Conservation (phyloP, 1,139 yeast genomes). For the Fermentozyma sake region DNA sequence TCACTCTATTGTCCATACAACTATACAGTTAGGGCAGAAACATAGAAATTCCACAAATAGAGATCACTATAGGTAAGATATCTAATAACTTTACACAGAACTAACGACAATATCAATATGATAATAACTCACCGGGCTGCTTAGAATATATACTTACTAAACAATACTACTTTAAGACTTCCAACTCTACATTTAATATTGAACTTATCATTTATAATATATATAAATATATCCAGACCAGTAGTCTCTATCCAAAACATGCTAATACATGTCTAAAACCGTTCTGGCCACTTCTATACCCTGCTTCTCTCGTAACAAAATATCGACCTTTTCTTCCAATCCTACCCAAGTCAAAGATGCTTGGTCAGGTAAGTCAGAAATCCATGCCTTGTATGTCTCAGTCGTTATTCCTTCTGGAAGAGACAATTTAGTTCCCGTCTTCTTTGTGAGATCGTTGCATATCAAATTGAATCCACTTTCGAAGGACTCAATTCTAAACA, state of each 20-base stretch:
- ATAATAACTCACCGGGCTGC: too few species aligned
- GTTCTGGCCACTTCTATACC: slow-evolving; percentile 14
- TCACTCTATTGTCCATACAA: too few species aligned
- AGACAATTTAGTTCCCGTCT: slow-evolving; percentile 14
- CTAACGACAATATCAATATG: too few species aligned
- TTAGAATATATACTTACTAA: too few species aligned
- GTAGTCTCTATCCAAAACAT: too few species aligned
- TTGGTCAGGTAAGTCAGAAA: slow-evolving; percentile 48
- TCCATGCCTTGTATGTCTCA: slow-evolving; percentile 47
- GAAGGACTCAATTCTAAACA: slow-evolving; percentile 27
- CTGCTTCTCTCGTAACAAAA: slow-evolving; percentile 15
- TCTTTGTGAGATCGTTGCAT: slow-evolving; percentile 17
- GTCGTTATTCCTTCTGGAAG: slow-evolving; percentile 47
- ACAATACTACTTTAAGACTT: not conserved
- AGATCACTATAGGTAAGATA: too few species aligned
- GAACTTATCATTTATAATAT: too few species aligned
- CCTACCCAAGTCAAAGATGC: slow-evolving; percentile 66
- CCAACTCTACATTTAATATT: not conserved
- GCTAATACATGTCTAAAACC: slow-evolving; percentile 5
- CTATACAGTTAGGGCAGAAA: too few species aligned
- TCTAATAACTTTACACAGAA: too few species aligned
- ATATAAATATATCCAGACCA: too few species aligned
- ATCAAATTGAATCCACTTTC: slow-evolving; percentile 29
- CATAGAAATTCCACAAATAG: too few species aligned
- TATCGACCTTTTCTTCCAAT: slow-evolving; percentile 42